Conservation (phyloP, 257 asterid genomes). For the Henckelia pumila region DNA sequence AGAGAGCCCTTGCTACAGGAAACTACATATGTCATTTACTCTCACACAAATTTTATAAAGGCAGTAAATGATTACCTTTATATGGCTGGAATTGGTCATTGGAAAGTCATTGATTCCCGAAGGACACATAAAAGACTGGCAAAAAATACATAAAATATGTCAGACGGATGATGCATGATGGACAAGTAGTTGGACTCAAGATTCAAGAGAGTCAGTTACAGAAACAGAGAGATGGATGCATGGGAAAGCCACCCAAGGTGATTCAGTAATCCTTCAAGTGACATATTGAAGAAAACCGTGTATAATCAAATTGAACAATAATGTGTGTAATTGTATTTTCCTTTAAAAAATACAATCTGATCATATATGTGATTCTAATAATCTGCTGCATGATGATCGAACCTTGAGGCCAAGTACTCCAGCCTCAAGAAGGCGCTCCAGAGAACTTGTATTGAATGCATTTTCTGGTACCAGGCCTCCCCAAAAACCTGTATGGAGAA, state of each 20-base stretch:
- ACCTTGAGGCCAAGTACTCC: constrained; percentile 99
- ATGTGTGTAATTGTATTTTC: not conserved
- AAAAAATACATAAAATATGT: constrained; percentile 6
- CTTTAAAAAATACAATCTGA: not conserved
- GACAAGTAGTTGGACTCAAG: not conserved
- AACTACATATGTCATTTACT: constrained; percentile 10
- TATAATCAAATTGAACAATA: not conserved
- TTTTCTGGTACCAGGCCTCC: constrained; percentile 98
- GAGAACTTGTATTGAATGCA: constrained; percentile 64
- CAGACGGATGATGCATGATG: constrained; percentile 10
- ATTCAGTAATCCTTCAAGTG: not conserved
- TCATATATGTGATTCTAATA: not conserved
- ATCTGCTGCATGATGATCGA: constrained; percentile 20
- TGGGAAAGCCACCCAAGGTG: constrained; percentile 1
- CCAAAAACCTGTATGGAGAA: constrained; percentile 74
- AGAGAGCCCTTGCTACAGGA: constrained; percentile 67
- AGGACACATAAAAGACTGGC: constrained; percentile 96
- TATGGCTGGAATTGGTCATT: constrained; percentile 82
- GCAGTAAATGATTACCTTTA: constrained; percentile 52
- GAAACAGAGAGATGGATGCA: not conserved
- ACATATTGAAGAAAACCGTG: not conserved
- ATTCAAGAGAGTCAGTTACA: not conserved
- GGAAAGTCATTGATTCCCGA: constrained; percentile 98
- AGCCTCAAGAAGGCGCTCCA: constrained; percentile 82
- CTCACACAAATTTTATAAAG: not conserved